Conservation (phyloP, 108 stramenopile species). For the Skeletonema tropicum region DNA sequence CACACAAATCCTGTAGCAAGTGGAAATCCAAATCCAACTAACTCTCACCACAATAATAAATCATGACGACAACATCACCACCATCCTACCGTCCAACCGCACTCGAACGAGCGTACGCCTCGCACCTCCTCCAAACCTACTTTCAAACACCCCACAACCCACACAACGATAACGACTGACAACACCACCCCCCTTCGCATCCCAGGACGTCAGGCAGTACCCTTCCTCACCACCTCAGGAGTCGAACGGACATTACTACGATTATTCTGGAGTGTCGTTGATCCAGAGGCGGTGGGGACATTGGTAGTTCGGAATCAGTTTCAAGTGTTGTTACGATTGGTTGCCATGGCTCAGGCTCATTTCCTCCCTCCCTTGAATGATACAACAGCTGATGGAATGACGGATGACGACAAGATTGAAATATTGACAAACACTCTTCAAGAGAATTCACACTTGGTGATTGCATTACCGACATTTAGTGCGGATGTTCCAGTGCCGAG, state of each 20-base stretch:
- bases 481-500: conserved; percentile 14
- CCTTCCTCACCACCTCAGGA: conserved; percentile 60
- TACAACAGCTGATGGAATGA: background rate
- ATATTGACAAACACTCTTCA: conserved; percentile 16
- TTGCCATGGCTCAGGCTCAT: conserved; percentile 67
- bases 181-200: conserved; percentile 38
- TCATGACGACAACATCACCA: background rate
- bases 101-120: conserved; percentile 62
- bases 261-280: conserved; percentile 58
- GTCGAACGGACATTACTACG: conserved; percentile 59
- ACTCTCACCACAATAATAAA: too few species aligned
- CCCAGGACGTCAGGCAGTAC: conserved; percentile 63
- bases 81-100: conserved; percentile 53
- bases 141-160: conserved; percentile 38
- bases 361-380: conserved; percentile 22
- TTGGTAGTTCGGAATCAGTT: conserved; percentile 54
- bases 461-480: conserved; percentile 37
- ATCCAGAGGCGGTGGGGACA: conserved; percentile 60
- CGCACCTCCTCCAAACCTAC: conserved; percentile 50
- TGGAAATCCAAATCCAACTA: too few species aligned
- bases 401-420: background rate
- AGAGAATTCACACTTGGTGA: conserved; percentile 14
- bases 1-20: too few species aligned
- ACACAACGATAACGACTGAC: conserved; percentile 5
- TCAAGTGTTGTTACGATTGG: conserved; percentile 51